Base-by-base conservation (phyloP, 306 rosid genomes). In the Cucurbita argyrosperma region DNA sequence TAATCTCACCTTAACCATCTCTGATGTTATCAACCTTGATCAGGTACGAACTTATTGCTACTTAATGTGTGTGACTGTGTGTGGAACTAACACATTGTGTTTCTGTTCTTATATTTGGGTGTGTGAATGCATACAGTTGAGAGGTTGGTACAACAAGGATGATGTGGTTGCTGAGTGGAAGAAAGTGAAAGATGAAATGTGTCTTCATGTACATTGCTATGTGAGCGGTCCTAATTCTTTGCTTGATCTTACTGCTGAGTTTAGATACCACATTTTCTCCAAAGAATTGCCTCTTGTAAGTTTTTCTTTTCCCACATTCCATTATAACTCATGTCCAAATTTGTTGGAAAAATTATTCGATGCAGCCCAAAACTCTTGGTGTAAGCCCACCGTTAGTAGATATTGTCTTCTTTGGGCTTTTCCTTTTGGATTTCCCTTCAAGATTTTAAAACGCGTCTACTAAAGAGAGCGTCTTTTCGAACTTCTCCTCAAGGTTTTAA, bases 121-220 rank as follows among this genome's bases (percentile, higher is more conserved):
- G 60, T 57, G 8, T 52, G 66, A 74, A 72, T 74, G n/a, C 58
- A 15, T 75, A 82, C 86, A 93, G 98, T 79, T 93, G 80, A 87
- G 84, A 83, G 97, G 98, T 51, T 93, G 98, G 98, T 90, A 93
- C 26, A 85, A 83, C 74, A 90, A 87, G 85, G 98, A 93, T 77
- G 98, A 93, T 79, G 97, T 93, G 75, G 97, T 93, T 46, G 98
- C 97, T 30, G 98, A 90, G 80, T 93, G 98, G 98, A 93, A 93
- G 88, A 89, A 84, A 80, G 98, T 93, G 76, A 85, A 86, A 52
- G 89, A 84, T 59, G 96, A 93, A 73, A 82, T 90, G 96, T 93
- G 94, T 79, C 84, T 93, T 15, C 96, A 93, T 83, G 83, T 93
- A 64, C 98, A 90, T 84, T 93, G 98, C 87, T 90, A 86, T 80